Conservation (phyloP, 768 basidiomycete species). For the Macrolepiota dolichaula region DNA sequence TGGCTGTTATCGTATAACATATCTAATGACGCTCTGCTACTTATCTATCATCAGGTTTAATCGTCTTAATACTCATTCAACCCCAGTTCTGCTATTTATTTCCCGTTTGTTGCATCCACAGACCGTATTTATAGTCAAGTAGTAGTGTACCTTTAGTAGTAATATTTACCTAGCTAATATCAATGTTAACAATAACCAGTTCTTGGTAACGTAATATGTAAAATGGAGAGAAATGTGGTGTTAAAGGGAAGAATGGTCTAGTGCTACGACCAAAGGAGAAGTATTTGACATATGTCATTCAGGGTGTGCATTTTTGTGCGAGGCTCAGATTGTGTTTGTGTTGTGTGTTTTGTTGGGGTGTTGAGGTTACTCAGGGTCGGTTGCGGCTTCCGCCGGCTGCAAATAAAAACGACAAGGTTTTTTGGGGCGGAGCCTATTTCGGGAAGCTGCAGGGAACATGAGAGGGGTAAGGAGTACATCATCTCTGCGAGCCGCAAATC, state of each 20-base stretch:
- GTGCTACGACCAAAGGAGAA: not conserved
- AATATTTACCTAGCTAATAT: not conserved
- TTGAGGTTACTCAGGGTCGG: constrained; percentile 15
- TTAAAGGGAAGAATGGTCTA: not conserved
- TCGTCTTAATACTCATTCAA: not conserved
- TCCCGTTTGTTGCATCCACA: not conserved
- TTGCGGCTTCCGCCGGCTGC: not conserved
- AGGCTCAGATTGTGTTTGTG: constrained; percentile 36
- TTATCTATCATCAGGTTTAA: not conserved
- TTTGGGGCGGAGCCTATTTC: constrained; percentile 87
- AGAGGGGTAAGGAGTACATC: no score
- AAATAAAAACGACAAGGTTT: constrained; percentile 55
- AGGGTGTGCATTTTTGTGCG: not conserved
- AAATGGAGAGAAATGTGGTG: constrained; percentile 4
- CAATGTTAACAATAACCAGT: not conserved
- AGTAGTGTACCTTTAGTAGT: not conserved
- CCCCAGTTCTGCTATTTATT: not conserved
- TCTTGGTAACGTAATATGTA: not conserved
- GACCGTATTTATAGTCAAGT: constrained; percentile 5
- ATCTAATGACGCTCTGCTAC: not conserved
- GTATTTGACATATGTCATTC: not conserved
- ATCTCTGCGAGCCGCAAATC: no score
- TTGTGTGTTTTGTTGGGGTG: not conserved
- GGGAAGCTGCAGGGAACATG: not conserved
- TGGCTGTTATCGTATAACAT: not conserved